A percentile compares a stretch with the other conserved stretches of the same genome.
phyloP scores from a whole-genome alignment of 2,329 filamentous ascomycete genomes.

The Botryotinia calthae region DNA sequence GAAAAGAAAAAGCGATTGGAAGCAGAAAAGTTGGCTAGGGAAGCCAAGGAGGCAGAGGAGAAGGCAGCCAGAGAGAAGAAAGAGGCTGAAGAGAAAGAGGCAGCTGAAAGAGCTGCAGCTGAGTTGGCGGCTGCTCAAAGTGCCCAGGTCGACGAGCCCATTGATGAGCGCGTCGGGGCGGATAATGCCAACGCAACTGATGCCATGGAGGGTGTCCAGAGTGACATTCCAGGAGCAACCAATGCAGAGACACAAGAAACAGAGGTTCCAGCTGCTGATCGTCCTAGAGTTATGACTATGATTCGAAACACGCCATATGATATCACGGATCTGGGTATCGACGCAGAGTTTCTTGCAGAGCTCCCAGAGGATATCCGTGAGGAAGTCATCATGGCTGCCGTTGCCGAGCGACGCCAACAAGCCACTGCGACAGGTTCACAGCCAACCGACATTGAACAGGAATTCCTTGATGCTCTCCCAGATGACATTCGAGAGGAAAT shows the following conservation, averaged over 20 bases:
- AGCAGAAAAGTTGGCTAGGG: constrained; percentile 62
- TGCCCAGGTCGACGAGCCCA: constrained; percentile 43
- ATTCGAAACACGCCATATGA: constrained; percentile 87
- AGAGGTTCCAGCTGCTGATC: constrained; percentile 47
- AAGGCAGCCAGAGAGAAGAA: constrained; percentile 64
- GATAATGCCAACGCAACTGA: constrained; percentile 28
- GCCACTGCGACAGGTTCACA: constrained; percentile 70
- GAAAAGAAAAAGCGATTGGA: constrained; percentile 62
- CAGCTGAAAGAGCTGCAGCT: constrained; percentile 56
- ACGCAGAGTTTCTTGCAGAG: constrained; percentile 91
- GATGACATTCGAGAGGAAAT: constrained; percentile 88
- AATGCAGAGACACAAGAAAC: constrained; percentile 22
- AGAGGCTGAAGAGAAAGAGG: constrained; percentile 67
- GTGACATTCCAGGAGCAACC: constrained; percentile 39
- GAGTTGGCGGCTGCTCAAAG: constrained; percentile 50
- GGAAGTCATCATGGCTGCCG: constrained; percentile 89
- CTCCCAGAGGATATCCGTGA: constrained; percentile 95
- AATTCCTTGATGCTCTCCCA: constrained; percentile 90
- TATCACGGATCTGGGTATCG: constrained; percentile 91
- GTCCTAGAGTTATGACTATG: constrained; percentile 71
- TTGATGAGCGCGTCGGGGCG: constrained; percentile 36
- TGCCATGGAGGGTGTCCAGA: constrained; percentile 75
- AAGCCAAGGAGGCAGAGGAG: constrained; percentile 71
- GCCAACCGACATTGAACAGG: constrained; percentile 80
- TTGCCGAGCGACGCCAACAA: constrained; percentile 78